These are phyloP conservation scores for Pseudogymnoascus sp. DNA, from an alignment of 2,329 filamentous ascomycete genomes.

Conservation along the genomic window DNA sequence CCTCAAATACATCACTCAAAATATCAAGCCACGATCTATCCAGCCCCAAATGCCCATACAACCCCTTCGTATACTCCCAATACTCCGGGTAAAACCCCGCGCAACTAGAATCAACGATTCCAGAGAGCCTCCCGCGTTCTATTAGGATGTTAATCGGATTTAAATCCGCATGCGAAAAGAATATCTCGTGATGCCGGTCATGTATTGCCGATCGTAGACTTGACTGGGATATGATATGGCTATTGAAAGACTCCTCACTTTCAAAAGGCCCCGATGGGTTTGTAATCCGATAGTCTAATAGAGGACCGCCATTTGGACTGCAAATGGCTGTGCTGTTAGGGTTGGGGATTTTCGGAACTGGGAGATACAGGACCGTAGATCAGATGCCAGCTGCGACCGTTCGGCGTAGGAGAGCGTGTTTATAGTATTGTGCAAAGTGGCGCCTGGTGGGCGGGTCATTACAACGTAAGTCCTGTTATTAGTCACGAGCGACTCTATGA, in stretches of 20 bases:
- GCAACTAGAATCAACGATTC: conserved; percentile 10
- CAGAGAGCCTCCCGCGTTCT: conserved; percentile 2
- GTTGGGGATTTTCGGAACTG: conserved; percentile 11
- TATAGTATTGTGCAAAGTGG: not conserved
- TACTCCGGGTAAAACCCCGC: conserved; percentile 11
- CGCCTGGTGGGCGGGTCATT: conserved; percentile 11
- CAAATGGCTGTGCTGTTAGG: conserved; percentile 5
- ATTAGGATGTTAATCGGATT: conserved; percentile 11
- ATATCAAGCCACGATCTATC: not conserved
- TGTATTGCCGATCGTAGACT: conserved; percentile 3
- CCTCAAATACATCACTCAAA: not conserved
- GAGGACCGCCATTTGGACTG: conserved; percentile 4
- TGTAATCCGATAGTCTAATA: conserved; percentile 12
- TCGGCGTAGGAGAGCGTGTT: conserved; percentile 9
- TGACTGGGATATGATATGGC: not conserved
- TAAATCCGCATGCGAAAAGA: conserved; percentile 10
- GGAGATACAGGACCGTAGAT: not conserved
- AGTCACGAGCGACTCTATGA: conserved; percentile 7
- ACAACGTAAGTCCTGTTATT: conserved; percentile 10
- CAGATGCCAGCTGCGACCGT: conserved; percentile 1
- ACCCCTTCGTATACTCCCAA: conserved; percentile 13
- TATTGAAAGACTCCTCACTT: conserved; percentile 8
- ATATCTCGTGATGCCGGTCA: conserved; percentile 5
- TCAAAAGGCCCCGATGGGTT: conserved; percentile 5
- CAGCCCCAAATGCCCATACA: conserved; percentile 5